Percentiles rank a stretch among this genome's conserved stretches.
Conservation (phyloP, 257 asterid species). For the Oldenlandia corymbosa region DNA sequence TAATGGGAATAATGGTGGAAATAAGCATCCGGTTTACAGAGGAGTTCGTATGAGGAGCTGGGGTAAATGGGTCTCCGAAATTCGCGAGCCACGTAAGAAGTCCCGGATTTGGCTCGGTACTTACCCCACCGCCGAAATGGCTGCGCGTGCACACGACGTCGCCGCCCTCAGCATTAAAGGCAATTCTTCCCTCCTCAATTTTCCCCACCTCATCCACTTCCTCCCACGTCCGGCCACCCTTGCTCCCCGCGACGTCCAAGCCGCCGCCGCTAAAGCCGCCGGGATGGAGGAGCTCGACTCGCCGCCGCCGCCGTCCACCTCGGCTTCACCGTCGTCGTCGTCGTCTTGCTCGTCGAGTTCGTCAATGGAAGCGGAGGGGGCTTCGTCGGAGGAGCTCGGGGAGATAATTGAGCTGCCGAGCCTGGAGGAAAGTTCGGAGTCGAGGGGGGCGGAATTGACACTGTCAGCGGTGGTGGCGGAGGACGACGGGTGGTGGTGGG, state of each 20-base stretch:
- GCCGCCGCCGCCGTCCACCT: neutral
- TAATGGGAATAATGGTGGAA: conserved; percentile 12
- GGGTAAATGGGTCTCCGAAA: conserved; percentile 37
- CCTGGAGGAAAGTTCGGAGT: conserved; percentile 48
- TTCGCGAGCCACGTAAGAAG: conserved; percentile 28
- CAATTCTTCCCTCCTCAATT: conserved; percentile 22
- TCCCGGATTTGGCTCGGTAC: conserved; percentile 36
- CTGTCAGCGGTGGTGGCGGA: conserved; percentile 41
- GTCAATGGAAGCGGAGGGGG: conserved; percentile 9
- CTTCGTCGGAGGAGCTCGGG: conserved; percentile 52
- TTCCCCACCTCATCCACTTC: conserved; percentile 20
- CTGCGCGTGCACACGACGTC: conserved; percentile 32
- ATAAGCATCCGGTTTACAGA: conserved; percentile 20
- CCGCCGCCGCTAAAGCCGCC: conserved; percentile 32
- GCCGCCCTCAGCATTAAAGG: conserved; percentile 28
- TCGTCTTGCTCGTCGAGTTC: conserved; percentile 5
- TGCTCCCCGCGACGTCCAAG: conserved; percentile 26
- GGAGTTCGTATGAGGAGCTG: conserved; percentile 34
- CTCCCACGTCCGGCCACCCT: conserved; percentile 28
- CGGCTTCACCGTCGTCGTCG: neutral
- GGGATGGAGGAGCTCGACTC: conserved; percentile 25
- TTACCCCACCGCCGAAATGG: conserved; percentile 28
- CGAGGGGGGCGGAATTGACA: conserved; percentile 39
- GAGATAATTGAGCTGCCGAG: conserved; percentile 81
- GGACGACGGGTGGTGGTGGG: conserved; percentile 63